A percentile compares a stretch with the other conserved stretches of the same genome.
Conservation (phyloP, 2,329 filamentous ascomycete genomes). For the Penicillium sumatraense region DNA sequence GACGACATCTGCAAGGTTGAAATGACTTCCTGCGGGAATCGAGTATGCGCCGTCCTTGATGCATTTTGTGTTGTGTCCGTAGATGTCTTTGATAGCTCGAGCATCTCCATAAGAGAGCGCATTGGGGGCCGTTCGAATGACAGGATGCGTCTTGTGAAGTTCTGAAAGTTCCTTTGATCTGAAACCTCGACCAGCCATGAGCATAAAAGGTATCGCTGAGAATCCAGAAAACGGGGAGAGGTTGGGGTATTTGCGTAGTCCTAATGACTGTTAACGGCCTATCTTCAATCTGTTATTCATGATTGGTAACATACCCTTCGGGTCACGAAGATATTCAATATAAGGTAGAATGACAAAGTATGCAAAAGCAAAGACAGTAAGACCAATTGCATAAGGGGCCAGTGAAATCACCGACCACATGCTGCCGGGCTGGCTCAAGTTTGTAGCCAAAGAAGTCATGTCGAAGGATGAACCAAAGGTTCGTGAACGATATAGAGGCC, state of each 20-base stretch:
- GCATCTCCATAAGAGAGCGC: constrained; percentile 48
- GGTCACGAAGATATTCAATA: constrained; percentile 32
- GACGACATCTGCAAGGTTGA: constrained; percentile 57
- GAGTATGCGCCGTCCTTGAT: constrained; percentile 56
- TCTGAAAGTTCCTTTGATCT: constrained; percentile 50
- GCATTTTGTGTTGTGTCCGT: constrained; percentile 57
- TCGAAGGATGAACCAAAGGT: neutral
- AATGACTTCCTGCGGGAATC: constrained; percentile 53
- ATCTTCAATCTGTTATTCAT: neutral
- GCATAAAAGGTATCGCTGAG: constrained; percentile 53
- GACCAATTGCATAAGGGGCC: constrained; percentile 29
- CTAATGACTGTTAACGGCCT: constrained; percentile 25
- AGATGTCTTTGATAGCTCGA: constrained; percentile 56
- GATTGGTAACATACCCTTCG: constrained; percentile 27
- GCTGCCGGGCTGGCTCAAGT: neutral
- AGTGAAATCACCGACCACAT: constrained; percentile 27
- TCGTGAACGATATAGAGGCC: neutral
- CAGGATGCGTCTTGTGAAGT: constrained; percentile 52
- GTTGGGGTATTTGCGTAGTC: constrained; percentile 54
- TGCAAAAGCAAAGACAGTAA: constrained; percentile 26
- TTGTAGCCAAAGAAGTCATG: neutral
- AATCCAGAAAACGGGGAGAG: constrained; percentile 51
- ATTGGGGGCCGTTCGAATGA: constrained; percentile 54
- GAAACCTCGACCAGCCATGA: constrained; percentile 49
- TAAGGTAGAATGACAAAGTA: constrained; percentile 33